Evolutionary conservation across 306 rosid species (phyloP), one percentile per base, ranked within the genome.

Genomic region (Vachellia collinsii): DNA sequence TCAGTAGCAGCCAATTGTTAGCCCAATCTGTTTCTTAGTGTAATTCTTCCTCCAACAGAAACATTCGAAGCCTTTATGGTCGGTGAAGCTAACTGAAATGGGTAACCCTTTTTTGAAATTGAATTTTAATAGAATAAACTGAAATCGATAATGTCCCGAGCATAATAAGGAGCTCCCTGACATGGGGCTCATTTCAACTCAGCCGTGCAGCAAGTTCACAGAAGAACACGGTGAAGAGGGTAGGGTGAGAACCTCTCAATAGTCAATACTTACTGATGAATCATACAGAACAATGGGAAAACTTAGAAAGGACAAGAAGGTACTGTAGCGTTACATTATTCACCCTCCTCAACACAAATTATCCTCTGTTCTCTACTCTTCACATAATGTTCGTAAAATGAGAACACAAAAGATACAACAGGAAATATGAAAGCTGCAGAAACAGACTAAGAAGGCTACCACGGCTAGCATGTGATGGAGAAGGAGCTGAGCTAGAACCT

Each of bases 391-490:
- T 76, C 75, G 70, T 46, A 42, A 70, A 65, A 80, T 37, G 59
- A 70, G 36, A 53, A 1, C 69, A 66, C 19, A 7, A 70, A 68
- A 81, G 71, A 79, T 12, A 22, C 77, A 85, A 14, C 75, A 85
- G 69, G 48, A 85, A 72, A 72, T 64, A 81, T 39, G 65, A 81
- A 36, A 78, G n/a, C 11, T 81, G 85, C 78, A 77, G 74, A 61
- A 77, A 41, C 74, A 81, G 25, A 66, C 66, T 77, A 3, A 70
- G 62, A 38, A 53, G 66, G 44, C 54, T 82, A 79, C 50, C 66
- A 47, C 11, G 83, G 44, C 22, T 50, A 42, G 81, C 85, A 81
- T 50, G 72, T 12, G 88, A 81, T 61, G 81, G 78, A 58, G 85
- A 56, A 72, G 85, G 82, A 17, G 80, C 0, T 34, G 76, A 16